Conservation (phyloP, 495 filamentous ascomycete species). For the Daldinia vernicosa region DNA sequence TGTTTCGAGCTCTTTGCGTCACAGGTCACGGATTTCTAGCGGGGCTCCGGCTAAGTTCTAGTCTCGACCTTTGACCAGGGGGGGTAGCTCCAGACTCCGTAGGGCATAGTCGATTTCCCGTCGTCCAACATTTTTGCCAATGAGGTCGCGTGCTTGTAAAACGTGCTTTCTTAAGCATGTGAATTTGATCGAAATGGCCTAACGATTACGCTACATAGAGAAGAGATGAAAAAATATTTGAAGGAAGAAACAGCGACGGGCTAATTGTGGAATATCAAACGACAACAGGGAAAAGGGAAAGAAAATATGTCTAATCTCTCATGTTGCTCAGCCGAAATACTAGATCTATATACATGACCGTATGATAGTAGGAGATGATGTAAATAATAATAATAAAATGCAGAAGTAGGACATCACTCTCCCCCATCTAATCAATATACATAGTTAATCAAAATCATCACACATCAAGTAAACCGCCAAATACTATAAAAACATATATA, state of each 20-base stretch:
- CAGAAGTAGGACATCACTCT: too few relatives aligned
- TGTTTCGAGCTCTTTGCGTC: conserved; percentile 30
- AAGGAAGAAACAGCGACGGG: neutral
- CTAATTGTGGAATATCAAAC: neutral
- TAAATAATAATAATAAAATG: too few relatives aligned
- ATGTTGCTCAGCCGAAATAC: too few relatives aligned
- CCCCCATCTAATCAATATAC: too few relatives aligned
- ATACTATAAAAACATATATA: conserved; percentile 21
- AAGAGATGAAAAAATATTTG: neutral
- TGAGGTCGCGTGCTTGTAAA: conserved; percentile 17
- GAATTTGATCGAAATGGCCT: neutral
- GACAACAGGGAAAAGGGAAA: neutral
- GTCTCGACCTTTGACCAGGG: conserved; percentile 4
- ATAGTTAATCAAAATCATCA: neutral
- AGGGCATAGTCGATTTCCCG: neutral
- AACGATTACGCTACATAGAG: neutral
- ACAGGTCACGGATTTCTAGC: conserved; percentile 12
- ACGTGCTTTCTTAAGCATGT: conserved; percentile 25
- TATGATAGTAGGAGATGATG: too few relatives aligned
- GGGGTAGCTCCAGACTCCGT: neutral
- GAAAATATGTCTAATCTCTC: too few relatives aligned
- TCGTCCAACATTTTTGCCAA: conserved; percentile 18
- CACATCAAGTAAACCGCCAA: neutral
- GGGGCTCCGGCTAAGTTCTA: conserved; percentile 15
- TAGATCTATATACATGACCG: too few relatives aligned